Percentiles rank a stretch among this genome's conserved stretches.
Evolutionary conservation across 768 basidiomycete genomes (phyloP).

Genomic region (Vishniacozyma victoriae): DNA sequence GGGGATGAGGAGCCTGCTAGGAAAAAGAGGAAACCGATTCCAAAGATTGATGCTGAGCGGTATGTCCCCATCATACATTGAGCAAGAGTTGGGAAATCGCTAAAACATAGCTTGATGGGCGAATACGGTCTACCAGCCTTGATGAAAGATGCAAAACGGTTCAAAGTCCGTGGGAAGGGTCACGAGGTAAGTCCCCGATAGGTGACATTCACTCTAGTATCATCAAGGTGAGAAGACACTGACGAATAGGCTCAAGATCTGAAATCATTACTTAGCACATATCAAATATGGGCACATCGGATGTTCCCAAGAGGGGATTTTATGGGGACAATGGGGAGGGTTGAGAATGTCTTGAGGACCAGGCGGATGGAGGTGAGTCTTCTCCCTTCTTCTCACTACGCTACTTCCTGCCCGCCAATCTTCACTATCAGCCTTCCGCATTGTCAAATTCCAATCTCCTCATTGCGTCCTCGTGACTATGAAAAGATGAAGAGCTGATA

Average conservation of each 20-base stretch:
- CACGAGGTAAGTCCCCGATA: slow-evolving; percentile 62
- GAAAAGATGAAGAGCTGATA: neutral
- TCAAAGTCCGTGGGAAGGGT: slow-evolving; percentile 81
- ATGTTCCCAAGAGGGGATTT: slow-evolving; percentile 87
- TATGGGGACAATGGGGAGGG: slow-evolving; percentile 70
- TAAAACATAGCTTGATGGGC: slow-evolving; percentile 56
- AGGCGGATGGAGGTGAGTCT: slow-evolving; percentile 72
- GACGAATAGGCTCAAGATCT: slow-evolving; percentile 66
- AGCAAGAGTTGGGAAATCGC: neutral
- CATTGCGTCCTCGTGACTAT: slow-evolving; percentile 51
- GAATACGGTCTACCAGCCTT: slow-evolving; percentile 73
- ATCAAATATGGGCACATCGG: slow-evolving; percentile 91
- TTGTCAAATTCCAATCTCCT: neutral
- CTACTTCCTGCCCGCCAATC: too few relatives aligned
- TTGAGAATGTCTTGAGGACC: slow-evolving; percentile 84
- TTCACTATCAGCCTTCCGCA: neutral
- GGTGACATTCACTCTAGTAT: slow-evolving; percentile 1
- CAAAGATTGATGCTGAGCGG: slow-evolving; percentile 64
- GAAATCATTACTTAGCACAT: slow-evolving; percentile 68
- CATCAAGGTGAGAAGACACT: too few relatives aligned
- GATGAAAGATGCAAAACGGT: slow-evolving; percentile 66
- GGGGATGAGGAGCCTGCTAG: slow-evolving; percentile 44
- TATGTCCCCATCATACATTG: slow-evolving; percentile 15
- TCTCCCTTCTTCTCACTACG: slow-evolving; percentile 1
- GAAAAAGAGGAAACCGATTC: slow-evolving; percentile 53